Evolutionary conservation across 108 stramenopile species (phyloP).

Genomic region (Fistulifera pelliculosa): DNA sequence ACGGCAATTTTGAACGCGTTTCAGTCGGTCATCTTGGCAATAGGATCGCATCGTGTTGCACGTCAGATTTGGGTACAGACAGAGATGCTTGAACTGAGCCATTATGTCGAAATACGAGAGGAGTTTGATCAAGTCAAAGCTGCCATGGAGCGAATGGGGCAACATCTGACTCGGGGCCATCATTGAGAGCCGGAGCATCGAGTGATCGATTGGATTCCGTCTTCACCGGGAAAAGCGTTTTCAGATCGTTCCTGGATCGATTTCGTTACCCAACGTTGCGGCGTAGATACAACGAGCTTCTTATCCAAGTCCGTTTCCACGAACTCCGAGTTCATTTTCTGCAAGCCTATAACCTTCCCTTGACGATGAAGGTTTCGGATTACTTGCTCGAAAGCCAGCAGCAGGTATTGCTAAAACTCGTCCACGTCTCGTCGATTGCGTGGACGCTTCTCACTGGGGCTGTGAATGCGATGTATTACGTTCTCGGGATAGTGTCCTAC

Average conservation of each 20-base stretch:
- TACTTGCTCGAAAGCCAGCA: slow-evolving; percentile 65
- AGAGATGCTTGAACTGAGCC: slow-evolving; percentile 75
- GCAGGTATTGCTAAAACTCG: slow-evolving; percentile 50
- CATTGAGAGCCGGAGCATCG: neutral
- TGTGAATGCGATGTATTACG: slow-evolving; percentile 55
- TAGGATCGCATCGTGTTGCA: slow-evolving; percentile 37
- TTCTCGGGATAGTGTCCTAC: slow-evolving; percentile 44
- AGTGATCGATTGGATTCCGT: neutral
- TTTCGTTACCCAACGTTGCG: slow-evolving; percentile 21
- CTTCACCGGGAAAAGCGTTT: neutral
- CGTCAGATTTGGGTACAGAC: slow-evolving; percentile 64
- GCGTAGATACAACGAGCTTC: slow-evolving; percentile 34
- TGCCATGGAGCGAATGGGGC: neutral
- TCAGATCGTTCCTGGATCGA: neutral
- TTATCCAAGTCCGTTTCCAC: slow-evolving; percentile 77
- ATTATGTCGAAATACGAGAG: slow-evolving; percentile 84
- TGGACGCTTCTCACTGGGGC: slow-evolving; percentile 66
- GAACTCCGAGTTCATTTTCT: slow-evolving; percentile 78
- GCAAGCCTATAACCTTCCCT: slow-evolving; percentile 55
- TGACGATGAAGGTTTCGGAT: slow-evolving; percentile 65
- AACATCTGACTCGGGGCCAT: neutral
- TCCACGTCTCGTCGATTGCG: slow-evolving; percentile 58
- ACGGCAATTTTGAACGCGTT: slow-evolving; percentile 83
- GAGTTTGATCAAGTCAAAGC: slow-evolving; percentile 60
- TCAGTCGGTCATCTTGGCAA: slow-evolving; percentile 47